Conservation (phyloP, 768 basidiomycete species). For the Leccinellum albellum region DNA sequence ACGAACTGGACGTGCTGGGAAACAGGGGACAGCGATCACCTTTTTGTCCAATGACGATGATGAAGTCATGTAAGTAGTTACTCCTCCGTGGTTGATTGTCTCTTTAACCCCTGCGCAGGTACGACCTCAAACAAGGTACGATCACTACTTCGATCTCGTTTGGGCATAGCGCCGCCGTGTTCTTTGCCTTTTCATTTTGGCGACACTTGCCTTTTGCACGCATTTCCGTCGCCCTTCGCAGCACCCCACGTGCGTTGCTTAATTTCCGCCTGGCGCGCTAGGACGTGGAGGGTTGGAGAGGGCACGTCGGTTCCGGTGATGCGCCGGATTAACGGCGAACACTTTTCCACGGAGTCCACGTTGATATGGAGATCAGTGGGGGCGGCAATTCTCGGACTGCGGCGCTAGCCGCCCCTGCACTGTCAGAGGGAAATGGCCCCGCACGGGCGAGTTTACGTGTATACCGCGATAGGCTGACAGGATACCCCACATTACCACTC, state of each 20-base stretch:
- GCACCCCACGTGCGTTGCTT: neutral
- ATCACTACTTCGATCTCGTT: neutral
- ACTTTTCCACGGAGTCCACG: neutral
- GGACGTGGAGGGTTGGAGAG: neutral
- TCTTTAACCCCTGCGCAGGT: constrained; percentile 46
- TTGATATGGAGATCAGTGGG: neutral
- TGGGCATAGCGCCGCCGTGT: neutral
- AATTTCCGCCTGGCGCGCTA: constrained; percentile 6
- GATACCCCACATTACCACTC: constrained; percentile 9
- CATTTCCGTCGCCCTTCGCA: constrained; percentile 3
- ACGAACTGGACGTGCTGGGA: constrained; percentile 97
- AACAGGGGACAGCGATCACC: constrained; percentile 89
- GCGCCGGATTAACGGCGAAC: neutral
- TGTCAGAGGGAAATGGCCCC: neutral
- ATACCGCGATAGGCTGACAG: constrained; percentile 5
- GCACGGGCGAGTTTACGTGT: neutral
- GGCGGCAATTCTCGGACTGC: neutral
- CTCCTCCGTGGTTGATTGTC: neutral
- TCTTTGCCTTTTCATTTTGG: neutral
- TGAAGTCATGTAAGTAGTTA: constrained; percentile 81
- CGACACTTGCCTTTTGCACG: neutral
- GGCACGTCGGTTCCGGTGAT: constrained; percentile 5
- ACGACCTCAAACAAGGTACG: constrained; percentile 91
- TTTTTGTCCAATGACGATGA: constrained; percentile 96
- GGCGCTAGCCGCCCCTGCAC: neutral